Evolutionary conservation across 352 stramenopile genomes (phyloP), one percentile per base, ranked within the genome.

Genomic region (Phytophthora chlamydospora): DNA sequence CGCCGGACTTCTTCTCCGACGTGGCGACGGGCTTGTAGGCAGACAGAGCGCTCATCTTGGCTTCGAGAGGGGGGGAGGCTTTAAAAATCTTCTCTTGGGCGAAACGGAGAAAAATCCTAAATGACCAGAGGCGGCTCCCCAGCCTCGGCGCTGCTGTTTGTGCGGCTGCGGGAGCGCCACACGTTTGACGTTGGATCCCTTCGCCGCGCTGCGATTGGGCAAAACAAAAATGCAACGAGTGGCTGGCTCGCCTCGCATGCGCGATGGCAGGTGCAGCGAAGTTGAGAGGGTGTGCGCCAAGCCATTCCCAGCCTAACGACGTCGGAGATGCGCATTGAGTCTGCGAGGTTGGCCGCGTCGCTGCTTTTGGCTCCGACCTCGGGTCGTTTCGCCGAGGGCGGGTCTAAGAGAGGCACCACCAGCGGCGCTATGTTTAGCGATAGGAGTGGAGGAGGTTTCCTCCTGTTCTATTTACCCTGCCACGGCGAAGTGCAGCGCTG

Each of bases 81-180:
- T 66, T 74, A 72, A 72, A 68, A 76, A 56, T 71, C 62, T 80
- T 87, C 74, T 75, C 73, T 89, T 88, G 70, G 50, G 72, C 69
- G 65, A 83, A 73, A 76, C 73, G 80, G 73, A 87, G 84, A 81
- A 90, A 90, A 91, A 93, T 89, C 78, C 73, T 88, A 83, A 93
- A 88, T 93, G 84, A 75, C 43, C 35, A n/a, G 66, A 24, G 44
- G 47, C 42, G 14, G 41, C 17, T 19, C 44, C 29, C 14, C 12
- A 33, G 21, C 14, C 24, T 29, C 24, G 24, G 24, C 24, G 24
- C 24, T 29, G 24, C 24, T 29, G 24, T 29, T 29, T 34, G 34
- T 65, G 48, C 40, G 58, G 53, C 52, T 64, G 14, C 36, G n/a
- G 43, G 41, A 43, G 51, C 71, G 73, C 79, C 79, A 87, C 79